Base-by-base conservation (phyloP, 495 filamentous ascomycete genomes). In the Lasiosphaeriaceae sp. region DNA sequence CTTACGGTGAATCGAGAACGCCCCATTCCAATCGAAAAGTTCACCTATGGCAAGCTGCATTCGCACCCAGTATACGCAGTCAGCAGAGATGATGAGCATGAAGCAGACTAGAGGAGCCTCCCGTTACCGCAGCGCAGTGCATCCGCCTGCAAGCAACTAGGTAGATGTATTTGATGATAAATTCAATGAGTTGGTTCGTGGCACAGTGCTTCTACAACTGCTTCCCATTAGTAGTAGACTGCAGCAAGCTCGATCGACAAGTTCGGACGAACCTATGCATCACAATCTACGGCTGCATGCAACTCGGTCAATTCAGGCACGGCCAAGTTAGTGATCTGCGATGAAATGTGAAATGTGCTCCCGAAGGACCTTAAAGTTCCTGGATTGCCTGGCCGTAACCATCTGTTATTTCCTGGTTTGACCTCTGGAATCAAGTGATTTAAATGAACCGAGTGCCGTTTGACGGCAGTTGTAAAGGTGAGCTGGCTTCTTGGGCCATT, bases 261-360 rank as follows among this genome's bases (percentile, higher is more conserved):
- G 22, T 26, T 54, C 45, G 39, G 50, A 37, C 46, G 37, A 35
- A 23, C 7, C 47, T 58, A 51, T 21, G 20, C 29, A 54, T 52
- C 48, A 31, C 17, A 54, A 56, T 59, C 34, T 57, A 57, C 60
- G 54, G 24, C 23, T 57, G 57, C 54, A 64, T 50, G 41, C 54
- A 39, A 9, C 34, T 58, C 52, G 29, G 34, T 17, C 29, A 62
- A 50, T 49, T 50, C 53, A 63, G 56, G 56, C 56, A 59, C 50
- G 44, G 48, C 60, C 52, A 54, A 48, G 24, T 20, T 53, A 20
- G 16, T 17, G 24, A 7, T 43, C 43, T 52, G 11, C 29, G 5
- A 14, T 53, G 39, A 21, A 44, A 23, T 57, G 29, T 44, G n/a
- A 14, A 2, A 11, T 9, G 24, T 9, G 16, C 12, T 39, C 14